Conservation (phyloP, 345 rosid species). For the Populus deltoides region DNA sequence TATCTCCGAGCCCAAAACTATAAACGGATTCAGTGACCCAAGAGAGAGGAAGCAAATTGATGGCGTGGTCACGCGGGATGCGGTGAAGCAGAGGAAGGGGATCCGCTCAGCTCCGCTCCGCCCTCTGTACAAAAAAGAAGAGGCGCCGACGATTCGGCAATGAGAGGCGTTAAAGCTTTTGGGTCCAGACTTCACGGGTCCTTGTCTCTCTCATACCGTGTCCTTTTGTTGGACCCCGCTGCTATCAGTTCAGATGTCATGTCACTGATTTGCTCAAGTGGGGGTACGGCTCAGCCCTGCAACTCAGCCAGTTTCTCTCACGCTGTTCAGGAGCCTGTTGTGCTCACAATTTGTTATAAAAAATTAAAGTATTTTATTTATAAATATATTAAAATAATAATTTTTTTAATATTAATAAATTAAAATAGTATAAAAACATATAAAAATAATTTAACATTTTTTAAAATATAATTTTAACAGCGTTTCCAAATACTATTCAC, state of each 20-base stretch:
- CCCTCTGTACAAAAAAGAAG: not conserved
- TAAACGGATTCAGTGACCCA: not conserved
- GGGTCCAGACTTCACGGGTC: not conserved
- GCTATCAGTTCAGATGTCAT: not conserved
- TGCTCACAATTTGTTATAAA: not conserved
- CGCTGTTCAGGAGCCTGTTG: not conserved
- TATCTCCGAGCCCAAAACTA: not conserved
- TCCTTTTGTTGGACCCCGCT: not conserved
- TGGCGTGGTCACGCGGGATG: not conserved
- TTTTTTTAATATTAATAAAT: too few relatives aligned
- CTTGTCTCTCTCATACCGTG: not conserved
- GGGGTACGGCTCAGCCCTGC: not conserved
- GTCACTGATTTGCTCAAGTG: not conserved
- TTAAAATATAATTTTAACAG: accelerated
- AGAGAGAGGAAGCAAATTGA: not conserved
- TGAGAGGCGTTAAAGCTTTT: not conserved
- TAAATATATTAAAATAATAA: too few relatives aligned
- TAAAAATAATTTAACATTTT: too few relatives aligned
- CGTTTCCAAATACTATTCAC: too few relatives aligned
- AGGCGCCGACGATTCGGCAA: not conserved
- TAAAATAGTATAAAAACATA: too few relatives aligned
- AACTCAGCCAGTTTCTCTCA: not conserved
- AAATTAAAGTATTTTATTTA: too few relatives aligned
- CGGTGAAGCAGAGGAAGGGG: not conserved
- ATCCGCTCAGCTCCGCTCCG: not conserved